Base-by-base conservation (phyloP, 2,329 filamentous ascomycete genomes). In the Cryphonectria nitschkei region DNA sequence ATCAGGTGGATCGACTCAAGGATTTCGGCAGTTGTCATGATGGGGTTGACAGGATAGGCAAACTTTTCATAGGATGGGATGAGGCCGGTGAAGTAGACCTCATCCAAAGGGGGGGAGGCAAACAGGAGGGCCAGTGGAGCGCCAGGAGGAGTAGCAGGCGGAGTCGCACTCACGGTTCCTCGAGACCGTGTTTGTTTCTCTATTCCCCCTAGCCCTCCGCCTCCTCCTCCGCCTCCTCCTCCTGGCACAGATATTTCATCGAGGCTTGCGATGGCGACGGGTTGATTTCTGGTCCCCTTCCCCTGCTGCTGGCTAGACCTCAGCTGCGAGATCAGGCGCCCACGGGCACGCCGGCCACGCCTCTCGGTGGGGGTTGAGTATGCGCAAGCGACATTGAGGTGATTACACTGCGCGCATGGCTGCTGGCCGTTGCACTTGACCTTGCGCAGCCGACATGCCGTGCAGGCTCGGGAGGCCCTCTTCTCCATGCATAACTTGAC, bases 31-130 rank as follows among this genome's bases (percentile, higher is more conserved):
- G 81, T 80, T 1, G 80, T 76, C 67, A 86, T 80, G 69, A 86
- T 79, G 6, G 84, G 84, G 60, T 83, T 82, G 56, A 85, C 81
- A 1, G 84, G 84, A 73, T 84, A 86, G 22, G 85, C 82, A 26
- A 79, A 79, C 39, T 77, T 74, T 73, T 81, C 78, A 68, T 84
- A 85, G 63, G 84, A 80, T 22, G 82, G 80, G 41, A 85, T 75
- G 11, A 85, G 77, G n/a, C 80, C 78, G 43, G 81, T 73, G 68
- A 85, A 83, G 77, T 82, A 82, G 3, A 73, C 13, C 54, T 58
- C 54, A 3, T 58, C 54, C 13, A 58, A 77, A 52, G 54, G 54
- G 1, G 19, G 54, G 11, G 54, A 32, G 13, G 54, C 13, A 13
- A 32, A 16, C 14, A 34, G 29, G 13, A 58, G 32, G 14, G 54